Conservation (phyloP, 331 rosid species). For the Arachis monticola region DNA sequence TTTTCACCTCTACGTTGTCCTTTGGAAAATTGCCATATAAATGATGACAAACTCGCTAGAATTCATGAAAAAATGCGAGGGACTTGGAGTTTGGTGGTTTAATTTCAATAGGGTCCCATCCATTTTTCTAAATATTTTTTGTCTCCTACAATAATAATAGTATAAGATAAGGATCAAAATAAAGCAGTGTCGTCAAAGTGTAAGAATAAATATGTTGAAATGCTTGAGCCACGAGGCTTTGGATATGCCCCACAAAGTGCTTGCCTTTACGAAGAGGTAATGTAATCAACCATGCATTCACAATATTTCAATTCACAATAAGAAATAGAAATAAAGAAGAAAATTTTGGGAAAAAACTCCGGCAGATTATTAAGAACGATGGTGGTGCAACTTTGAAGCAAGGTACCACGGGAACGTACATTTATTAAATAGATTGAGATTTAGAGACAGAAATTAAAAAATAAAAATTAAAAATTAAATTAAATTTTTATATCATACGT, state of each 20-base stretch:
- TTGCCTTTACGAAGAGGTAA: constrained; percentile 8
- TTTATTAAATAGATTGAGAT: no score
- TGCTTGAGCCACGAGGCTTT: background rate
- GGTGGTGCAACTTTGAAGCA: background rate
- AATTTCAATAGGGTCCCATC: background rate
- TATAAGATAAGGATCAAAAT: background rate
- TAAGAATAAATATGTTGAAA: background rate
- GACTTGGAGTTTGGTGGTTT: background rate
- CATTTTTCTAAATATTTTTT: no score
- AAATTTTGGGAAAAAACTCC: background rate
- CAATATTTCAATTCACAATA: background rate
- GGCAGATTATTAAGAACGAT: background rate
- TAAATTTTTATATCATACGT: no score
- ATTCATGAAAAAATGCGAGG: background rate
- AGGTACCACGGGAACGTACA: constrained; percentile 14
- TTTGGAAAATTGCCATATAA: background rate
- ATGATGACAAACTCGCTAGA: background rate
- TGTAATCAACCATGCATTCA: background rate
- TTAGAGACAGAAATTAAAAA: no score
- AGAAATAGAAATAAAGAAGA: background rate
- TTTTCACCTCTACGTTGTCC: background rate
- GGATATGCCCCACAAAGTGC: constrained; percentile 1
- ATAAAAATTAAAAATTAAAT: no score
- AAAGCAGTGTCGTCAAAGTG: background rate
- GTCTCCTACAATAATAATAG: background rate